Percentiles rank a stretch among this genome's conserved stretches.
phyloP scores from a whole-genome alignment of 192 early-diverging fungal species.

The Coemansia sp. region DNA sequence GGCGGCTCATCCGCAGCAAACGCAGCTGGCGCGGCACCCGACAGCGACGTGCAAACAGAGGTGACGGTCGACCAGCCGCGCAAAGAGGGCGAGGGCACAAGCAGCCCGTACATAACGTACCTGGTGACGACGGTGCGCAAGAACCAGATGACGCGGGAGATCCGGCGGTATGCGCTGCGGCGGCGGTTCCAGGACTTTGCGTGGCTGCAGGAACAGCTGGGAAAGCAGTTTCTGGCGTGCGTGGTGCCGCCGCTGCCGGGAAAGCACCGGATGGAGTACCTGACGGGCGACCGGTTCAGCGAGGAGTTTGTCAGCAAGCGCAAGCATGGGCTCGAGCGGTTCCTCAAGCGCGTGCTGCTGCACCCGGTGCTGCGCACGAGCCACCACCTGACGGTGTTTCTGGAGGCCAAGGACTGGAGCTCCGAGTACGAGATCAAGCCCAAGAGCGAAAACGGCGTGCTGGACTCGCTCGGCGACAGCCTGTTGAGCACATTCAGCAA shows the following conservation, averaged over 20 bases:
- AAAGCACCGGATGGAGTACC: constrained; percentile 89
- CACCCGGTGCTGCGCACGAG: constrained; percentile 79
- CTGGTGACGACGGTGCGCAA: constrained; percentile 62
- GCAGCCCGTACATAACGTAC: constrained; percentile 77
- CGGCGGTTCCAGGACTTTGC: constrained; percentile 95
- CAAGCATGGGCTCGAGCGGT: constrained; percentile 72
- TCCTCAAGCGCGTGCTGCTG: constrained; percentile 72
- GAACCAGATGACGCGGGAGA: constrained; percentile 20
- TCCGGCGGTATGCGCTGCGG: constrained; percentile 62
- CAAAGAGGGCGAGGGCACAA: constrained; percentile 87
- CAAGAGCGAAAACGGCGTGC: constrained; percentile 56
- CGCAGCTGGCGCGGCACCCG: neutral
- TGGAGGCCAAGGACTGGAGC: constrained; percentile 78
- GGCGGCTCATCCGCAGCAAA: neutral
- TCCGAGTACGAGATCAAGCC: constrained; percentile 54
- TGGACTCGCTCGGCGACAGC: constrained; percentile 82
- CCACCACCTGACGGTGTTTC: constrained; percentile 68
- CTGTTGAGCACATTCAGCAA: constrained; percentile 87
- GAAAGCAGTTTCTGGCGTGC: constrained; percentile 70
- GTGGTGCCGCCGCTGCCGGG: constrained; percentile 89
- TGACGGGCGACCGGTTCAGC: constrained; percentile 93
- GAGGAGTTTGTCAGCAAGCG: constrained; percentile 87
- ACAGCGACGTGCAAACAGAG: constrained; percentile 30
- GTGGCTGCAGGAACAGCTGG: constrained; percentile 75
- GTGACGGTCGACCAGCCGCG: constrained; percentile 74